Evolutionary conservation across 2,329 filamentous ascomycete genomes (phyloP), one percentile per base, ranked within the genome.

Genomic region (Penicillium occitanis): DNA sequence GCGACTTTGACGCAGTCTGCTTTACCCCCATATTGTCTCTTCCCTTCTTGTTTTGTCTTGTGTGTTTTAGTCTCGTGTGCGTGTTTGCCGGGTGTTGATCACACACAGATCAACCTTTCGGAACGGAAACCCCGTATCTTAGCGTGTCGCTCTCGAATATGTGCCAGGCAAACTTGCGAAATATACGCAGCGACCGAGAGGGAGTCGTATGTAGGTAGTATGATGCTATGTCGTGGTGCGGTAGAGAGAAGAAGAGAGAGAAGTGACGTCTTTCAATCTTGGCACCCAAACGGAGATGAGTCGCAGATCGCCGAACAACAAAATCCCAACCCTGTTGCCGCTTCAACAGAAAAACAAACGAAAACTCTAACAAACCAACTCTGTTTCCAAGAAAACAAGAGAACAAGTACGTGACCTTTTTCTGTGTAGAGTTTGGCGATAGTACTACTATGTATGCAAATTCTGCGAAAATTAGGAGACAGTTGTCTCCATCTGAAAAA

Each of bases 211-310:
- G 33, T 7, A 30, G 19, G 19, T 19, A 19, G 19, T 19, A 13
- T 3, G 13, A 25, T 28, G 22, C 17, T 50, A 50, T 19, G 19
- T 19, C 1, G 19, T 19, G 19, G 19, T 19, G 19, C 3, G 28
- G 28, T 5, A 5, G 5, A 28, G 28, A 28, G 28, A 30, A 19
- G 37, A 19, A 19, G 19, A 60, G 14, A 22, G 35, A 42, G 37
- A 19, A 51, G 57, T 60, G 57, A 60, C 57, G 57, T 60, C 40
- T 60, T 44, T 30, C 25, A 33, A 60, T 60, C 57, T 60, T 60
- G 57, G 57, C 57, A 28, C 17, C 33, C 44, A 51, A 44, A 60
- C 37, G 40, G 57, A 44, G 57, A 44, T 30, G 33, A 11, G 40
- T 42, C 57, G 57, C 57, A 44, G 57, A 46, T 60, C 57, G 57